phyloP scores from a whole-genome alignment of 257 asterid genomes.

The Echites panduratus region DNA sequence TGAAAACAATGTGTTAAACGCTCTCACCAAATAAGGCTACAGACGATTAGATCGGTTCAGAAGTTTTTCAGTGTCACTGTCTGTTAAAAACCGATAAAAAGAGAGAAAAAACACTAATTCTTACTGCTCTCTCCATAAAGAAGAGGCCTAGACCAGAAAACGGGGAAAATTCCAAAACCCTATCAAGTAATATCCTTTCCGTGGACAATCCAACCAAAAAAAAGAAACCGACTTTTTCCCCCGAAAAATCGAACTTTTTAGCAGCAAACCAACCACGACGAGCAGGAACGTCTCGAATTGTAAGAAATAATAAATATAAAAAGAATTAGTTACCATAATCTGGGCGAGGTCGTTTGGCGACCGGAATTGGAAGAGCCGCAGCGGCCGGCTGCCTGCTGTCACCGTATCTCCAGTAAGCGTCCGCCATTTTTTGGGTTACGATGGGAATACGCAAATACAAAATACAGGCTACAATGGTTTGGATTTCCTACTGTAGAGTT shows the following conservation, averaged over 20 bases:
- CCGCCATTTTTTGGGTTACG: slow-evolving; percentile 39
- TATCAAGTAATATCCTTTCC: background rate
- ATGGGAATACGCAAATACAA: background rate
- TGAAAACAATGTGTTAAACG: background rate
- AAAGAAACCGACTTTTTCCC: background rate
- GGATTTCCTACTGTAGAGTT: background rate
- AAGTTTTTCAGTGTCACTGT: background rate
- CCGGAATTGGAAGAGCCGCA: slow-evolving; percentile 33
- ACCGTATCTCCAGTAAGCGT: slow-evolving; percentile 67
- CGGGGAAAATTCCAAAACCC: background rate
- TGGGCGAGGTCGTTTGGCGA: slow-evolving; percentile 67
- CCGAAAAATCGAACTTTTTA: background rate
- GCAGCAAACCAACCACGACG: background rate
- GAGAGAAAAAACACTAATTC: background rate
- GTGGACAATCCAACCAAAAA: background rate
- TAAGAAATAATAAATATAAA: background rate
- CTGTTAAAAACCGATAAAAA: background rate
- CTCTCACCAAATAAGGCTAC: background rate
- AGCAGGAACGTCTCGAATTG: background rate
- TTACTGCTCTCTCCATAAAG: background rate
- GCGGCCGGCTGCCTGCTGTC: slow-evolving; percentile 50
- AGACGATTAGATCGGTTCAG: background rate
- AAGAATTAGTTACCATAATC: slow-evolving; percentile 43
- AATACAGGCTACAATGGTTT: background rate
- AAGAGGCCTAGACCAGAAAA: background rate